A percentile compares a stretch with the other conserved stretches of the same genome.
phyloP scores from a whole-genome alignment of 305 asterid genomes.

The Rubia peregrina region DNA sequence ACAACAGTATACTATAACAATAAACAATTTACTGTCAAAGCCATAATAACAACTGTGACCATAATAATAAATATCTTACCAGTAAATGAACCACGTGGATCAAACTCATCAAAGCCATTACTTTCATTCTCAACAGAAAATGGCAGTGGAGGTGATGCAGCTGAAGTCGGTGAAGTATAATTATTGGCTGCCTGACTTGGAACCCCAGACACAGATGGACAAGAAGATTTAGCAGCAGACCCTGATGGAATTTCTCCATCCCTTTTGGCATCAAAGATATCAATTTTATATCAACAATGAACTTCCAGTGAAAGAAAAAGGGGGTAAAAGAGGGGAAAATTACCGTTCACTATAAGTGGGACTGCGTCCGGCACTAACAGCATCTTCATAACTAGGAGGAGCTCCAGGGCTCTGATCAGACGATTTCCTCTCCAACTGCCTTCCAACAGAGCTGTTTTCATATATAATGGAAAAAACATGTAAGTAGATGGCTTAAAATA shows the following conservation, averaged over 20 bases:
- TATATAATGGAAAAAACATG: conserved; percentile 11
- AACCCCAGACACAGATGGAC: conserved; percentile 46
- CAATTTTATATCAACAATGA: conserved; percentile 19
- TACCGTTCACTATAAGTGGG: conserved; percentile 71
- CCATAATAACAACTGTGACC: conserved; percentile 4
- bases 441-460: conserved; percentile 34
- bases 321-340: not conserved
- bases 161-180: conserved; percentile 33
- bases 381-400: conserved; percentile 88
- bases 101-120: conserved; percentile 83
- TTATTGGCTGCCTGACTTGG: conserved; percentile 40
- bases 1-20: not conserved
- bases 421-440: conserved; percentile 43
- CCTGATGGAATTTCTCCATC: conserved; percentile 55
- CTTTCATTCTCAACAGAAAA: conserved; percentile 31
- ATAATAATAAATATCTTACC: conserved; percentile 30
- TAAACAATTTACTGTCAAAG: conserved; percentile 31
- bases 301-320: conserved; percentile 18
- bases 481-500: conserved; percentile 9
- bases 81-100: conserved; percentile 76
- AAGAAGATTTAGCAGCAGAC: conserved; percentile 55
- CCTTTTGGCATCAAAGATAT: conserved; percentile 34
- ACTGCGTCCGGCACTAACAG: conserved; percentile 56
- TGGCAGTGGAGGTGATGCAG: conserved; percentile 48
- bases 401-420: conserved; percentile 59